A percentile compares a stretch with the other conserved stretches of the same genome.
phyloP scores from a whole-genome alignment of 371 early-diverging fungal species.

The Umbelopsis sp. region DNA sequence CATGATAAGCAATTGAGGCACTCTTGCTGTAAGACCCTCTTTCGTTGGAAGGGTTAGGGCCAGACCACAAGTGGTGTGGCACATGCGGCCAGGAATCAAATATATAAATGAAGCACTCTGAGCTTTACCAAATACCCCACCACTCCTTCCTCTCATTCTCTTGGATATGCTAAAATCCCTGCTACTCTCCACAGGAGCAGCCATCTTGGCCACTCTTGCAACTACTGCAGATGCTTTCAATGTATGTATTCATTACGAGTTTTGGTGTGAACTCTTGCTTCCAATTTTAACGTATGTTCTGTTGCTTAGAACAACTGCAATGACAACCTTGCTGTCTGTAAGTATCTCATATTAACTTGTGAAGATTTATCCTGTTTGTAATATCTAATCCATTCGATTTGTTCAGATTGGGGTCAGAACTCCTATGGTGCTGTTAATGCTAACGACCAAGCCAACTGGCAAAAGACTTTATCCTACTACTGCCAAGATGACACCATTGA shows the following conservation, averaged over 20 bases:
- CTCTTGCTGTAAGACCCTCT: neutral
- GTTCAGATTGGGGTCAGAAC: conserved; percentile 57
- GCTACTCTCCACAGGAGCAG: conserved; percentile 2
- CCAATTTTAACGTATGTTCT: neutral
- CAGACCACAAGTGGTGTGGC: neutral
- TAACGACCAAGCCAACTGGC: conserved; percentile 36
- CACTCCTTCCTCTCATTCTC: neutral
- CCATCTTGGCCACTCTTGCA: conserved; percentile 3
- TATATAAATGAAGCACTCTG: neutral
- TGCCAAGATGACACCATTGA: conserved; percentile 65
- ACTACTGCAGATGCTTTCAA: conserved; percentile 7
- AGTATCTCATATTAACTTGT: conserved; percentile 11
- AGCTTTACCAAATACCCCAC: no score
- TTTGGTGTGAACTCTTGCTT: neutral
- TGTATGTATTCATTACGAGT: neutral
- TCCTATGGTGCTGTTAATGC: conserved; percentile 51
- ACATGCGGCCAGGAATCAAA: conserved; percentile 10
- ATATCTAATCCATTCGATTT: neutral
- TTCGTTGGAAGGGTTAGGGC: neutral
- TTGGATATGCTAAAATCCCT: neutral
- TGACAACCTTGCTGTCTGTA: conserved; percentile 49
- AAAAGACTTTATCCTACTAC: conserved; percentile 59
- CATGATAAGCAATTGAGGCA: neutral
- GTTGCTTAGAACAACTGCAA: conserved; percentile 40
- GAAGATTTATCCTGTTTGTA: no score